These are phyloP conservation scores for Melaleuca alternifolia DNA, from an alignment of 345 rosid species.

Conservation along the genomic window DNA sequence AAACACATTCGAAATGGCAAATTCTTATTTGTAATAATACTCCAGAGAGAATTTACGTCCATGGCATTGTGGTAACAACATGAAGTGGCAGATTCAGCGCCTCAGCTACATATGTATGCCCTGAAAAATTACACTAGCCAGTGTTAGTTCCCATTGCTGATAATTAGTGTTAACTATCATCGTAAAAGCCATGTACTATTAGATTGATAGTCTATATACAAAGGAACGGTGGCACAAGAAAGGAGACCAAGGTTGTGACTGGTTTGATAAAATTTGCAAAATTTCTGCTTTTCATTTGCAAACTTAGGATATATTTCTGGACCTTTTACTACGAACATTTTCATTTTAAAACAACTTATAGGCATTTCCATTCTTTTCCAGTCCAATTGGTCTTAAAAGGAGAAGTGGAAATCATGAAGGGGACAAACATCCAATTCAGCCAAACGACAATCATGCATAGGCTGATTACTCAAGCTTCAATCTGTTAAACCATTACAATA, in stretches of 20 bases:
- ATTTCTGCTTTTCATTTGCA: neutral
- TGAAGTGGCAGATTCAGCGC: constrained; percentile 34
- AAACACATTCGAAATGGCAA: neutral
- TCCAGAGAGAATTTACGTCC: constrained; percentile 36
- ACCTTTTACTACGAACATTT: neutral
- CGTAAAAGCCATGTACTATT: neutral
- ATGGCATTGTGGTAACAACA: constrained; percentile 50
- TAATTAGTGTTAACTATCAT: neutral
- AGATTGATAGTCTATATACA: neutral
- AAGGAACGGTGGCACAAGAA: neutral
- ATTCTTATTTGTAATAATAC: neutral
- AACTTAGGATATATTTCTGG: neutral
- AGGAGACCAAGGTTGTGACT: neutral
- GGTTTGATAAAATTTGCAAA: neutral
- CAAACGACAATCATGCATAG: neutral
- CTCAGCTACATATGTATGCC: constrained; percentile 52
- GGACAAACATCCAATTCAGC: neutral
- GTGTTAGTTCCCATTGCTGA: neutral
- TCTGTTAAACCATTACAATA: neutral
- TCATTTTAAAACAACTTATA: neutral
- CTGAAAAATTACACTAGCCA: constrained; percentile 6
- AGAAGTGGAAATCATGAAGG: neutral
- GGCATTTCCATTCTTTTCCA: neutral
- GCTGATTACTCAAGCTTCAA: neutral
- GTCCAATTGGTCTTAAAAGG: neutral